Evolutionary conservation across 176 grass and related monocot genomes (phyloP).

Genomic region (Canna indica): DNA sequence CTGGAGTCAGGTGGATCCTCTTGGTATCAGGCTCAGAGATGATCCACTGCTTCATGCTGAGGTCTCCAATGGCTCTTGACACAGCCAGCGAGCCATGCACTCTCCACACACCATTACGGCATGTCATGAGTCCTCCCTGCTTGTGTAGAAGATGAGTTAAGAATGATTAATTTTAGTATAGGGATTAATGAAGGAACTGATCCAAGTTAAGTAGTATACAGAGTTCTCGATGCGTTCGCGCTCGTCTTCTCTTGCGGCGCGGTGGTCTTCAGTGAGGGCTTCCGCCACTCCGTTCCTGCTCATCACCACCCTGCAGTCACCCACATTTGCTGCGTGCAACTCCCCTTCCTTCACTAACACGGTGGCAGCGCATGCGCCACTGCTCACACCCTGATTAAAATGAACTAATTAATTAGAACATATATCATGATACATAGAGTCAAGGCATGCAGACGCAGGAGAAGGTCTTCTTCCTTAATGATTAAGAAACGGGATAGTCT

Average conservation of each 20-base stretch:
- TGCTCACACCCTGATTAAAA: slow-evolving; percentile 39
- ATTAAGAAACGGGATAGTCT: background rate
- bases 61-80: slow-evolving; percentile 47
- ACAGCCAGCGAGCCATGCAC: slow-evolving; percentile 29
- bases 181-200: background rate
- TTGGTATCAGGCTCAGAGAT: slow-evolving; percentile 39
- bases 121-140: slow-evolving; percentile 7
- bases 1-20: slow-evolving; percentile 15
- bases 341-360: slow-evolving; percentile 43
- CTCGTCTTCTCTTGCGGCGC: slow-evolving; percentile 43
- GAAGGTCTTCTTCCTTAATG: background rate
- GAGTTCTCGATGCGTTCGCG: slow-evolving; percentile 43
- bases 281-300: slow-evolving; percentile 33
- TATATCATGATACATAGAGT: no score
- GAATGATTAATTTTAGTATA: background rate
- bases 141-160: background rate
- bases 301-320: slow-evolving; percentile 75
- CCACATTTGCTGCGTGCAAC: slow-evolving; percentile 60
- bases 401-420: no score
- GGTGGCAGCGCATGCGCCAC: slow-evolving; percentile 60
- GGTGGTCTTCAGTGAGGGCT: slow-evolving; percentile 64
- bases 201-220: background rate
- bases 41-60: slow-evolving; percentile 39
- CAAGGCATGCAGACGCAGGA: no score
- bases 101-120: slow-evolving; percentile 8